Conservation (phyloP, 139 green algal species). For the Chlamydomonas sp. region DNA sequence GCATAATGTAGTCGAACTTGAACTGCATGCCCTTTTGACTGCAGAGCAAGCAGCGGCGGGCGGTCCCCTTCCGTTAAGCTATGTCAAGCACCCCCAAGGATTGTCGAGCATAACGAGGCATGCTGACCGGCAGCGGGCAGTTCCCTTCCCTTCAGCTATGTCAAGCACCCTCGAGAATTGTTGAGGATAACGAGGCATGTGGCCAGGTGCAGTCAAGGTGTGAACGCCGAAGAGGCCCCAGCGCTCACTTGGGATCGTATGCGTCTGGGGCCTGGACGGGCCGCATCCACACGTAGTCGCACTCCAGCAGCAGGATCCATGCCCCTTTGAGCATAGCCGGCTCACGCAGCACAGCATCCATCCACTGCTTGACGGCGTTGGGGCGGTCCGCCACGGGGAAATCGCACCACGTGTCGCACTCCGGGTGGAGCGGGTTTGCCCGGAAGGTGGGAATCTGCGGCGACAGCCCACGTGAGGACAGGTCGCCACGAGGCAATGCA, state of each 20-base stretch:
- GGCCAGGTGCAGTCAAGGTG: background rate
- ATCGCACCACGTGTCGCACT: conserved; percentile 87
- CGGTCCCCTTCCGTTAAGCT: too few species aligned
- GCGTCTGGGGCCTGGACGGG: conserved; percentile 62
- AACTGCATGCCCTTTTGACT: conserved; percentile 58
- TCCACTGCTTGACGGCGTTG: conserved; percentile 83
- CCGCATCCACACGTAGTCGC: conserved; percentile 86
- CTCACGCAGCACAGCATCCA: conserved; percentile 62
- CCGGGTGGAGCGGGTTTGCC: conserved; percentile 62
- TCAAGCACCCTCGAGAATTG: too few species aligned
- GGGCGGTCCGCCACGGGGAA: conserved; percentile 89
- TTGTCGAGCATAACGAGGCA: background rate
- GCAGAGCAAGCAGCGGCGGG: background rate
- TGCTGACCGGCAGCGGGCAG: too few species aligned
- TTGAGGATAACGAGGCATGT: background rate
- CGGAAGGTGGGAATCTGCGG: conserved; percentile 71
- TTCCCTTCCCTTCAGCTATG: too few species aligned
- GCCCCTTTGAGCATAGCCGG: conserved; percentile 73
- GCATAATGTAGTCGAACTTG: conserved; percentile 85
- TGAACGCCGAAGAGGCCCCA: background rate
- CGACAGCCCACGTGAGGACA: background rate
- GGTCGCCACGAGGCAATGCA: background rate
- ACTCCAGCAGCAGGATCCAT: conserved; percentile 90
- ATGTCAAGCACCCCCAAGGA: background rate
- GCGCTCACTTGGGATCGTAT: conserved; percentile 43